Conservation (phyloP, 2,329 filamentous ascomycete species). For the Cercospora canescens region DNA sequence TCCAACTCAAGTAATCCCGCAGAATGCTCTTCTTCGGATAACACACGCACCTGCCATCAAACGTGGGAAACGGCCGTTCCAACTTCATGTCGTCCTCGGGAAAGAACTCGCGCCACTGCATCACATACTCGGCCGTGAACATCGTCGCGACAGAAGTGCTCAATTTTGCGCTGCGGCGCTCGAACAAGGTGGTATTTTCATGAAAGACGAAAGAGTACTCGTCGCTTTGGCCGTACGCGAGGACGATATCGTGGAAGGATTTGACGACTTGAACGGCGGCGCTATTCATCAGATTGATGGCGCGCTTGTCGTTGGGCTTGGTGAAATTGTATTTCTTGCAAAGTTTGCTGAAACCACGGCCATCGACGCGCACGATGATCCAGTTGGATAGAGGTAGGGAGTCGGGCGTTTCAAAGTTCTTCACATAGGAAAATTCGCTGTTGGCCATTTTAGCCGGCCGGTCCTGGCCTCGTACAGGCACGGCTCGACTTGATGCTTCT, state of each 20-base stretch:
- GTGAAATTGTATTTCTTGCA: constrained; percentile 67
- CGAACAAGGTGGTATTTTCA: constrained; percentile 78
- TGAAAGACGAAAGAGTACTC: constrained; percentile 69
- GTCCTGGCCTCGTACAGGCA: neutral
- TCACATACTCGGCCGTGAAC: constrained; percentile 88
- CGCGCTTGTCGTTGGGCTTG: constrained; percentile 89
- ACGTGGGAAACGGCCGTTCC: constrained; percentile 76
- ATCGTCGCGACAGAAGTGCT: constrained; percentile 88
- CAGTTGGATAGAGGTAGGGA: constrained; percentile 84
- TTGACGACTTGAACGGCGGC: constrained; percentile 82
- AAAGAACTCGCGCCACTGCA: constrained; percentile 77
- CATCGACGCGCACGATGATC: constrained; percentile 93
- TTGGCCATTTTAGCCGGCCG: constrained; percentile 42
- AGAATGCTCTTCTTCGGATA: constrained; percentile 83
- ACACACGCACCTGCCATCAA: constrained; percentile 87
- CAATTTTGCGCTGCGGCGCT: constrained; percentile 84
- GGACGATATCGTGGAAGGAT: constrained; percentile 78
- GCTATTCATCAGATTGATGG: constrained; percentile 90
- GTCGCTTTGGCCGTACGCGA: constrained; percentile 93
- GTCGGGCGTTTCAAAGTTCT: constrained; percentile 81
- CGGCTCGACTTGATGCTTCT: neutral
- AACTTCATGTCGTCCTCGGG: constrained; percentile 55
- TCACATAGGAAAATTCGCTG: constrained; percentile 83
- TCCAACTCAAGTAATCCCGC: constrained; percentile 94
- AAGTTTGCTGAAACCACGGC: constrained; percentile 83